phyloP scores from a whole-genome alignment of 1,284 basidiomycete genomes.

The Moesziomyces globuligerus region DNA sequence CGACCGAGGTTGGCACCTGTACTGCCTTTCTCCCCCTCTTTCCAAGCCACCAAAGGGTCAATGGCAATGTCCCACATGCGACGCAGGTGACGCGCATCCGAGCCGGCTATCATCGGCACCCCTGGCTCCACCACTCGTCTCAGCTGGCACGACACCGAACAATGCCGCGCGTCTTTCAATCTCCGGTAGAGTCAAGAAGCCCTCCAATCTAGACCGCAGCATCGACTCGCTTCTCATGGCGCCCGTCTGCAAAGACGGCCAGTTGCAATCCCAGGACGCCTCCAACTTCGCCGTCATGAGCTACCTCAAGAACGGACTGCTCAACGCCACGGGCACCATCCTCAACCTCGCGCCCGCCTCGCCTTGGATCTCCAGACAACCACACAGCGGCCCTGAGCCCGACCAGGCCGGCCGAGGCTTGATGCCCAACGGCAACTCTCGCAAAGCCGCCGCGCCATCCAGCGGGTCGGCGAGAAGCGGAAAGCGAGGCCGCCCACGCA shows the following conservation, averaged over 20 bases:
- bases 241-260: constrained; percentile 10
- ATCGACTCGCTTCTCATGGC: constrained; percentile 33
- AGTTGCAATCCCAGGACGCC: not conserved
- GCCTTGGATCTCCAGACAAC: constrained; percentile 16
- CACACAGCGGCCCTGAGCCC: not conserved
- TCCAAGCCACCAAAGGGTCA: constrained; percentile 46
- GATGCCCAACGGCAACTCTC: constrained; percentile 6
- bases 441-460: constrained; percentile 9
- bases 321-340: constrained; percentile 32
- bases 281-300: constrained; percentile 37
- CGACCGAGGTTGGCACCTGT: constrained; percentile 94
- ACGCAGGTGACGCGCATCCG: constrained; percentile 26
- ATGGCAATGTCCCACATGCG: constrained; percentile 63
- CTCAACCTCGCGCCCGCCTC: constrained; percentile 26
- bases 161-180: constrained; percentile 10
- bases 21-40: constrained; percentile 79
- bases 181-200: constrained; percentile 36
- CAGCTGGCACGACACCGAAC: not conserved
- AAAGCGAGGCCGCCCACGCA: constrained; percentile 28
- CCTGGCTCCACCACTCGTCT: not conserved
- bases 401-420: not conserved
- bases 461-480: constrained; percentile 11
- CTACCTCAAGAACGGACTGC: constrained; percentile 33
- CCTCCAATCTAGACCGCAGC: constrained; percentile 35
- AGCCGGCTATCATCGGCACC: constrained; percentile 1